These are phyloP conservation scores for Aspergillus versicolor DNA, from an alignment of 2,329 filamentous ascomycete genomes.

Conservation along the genomic window DNA sequence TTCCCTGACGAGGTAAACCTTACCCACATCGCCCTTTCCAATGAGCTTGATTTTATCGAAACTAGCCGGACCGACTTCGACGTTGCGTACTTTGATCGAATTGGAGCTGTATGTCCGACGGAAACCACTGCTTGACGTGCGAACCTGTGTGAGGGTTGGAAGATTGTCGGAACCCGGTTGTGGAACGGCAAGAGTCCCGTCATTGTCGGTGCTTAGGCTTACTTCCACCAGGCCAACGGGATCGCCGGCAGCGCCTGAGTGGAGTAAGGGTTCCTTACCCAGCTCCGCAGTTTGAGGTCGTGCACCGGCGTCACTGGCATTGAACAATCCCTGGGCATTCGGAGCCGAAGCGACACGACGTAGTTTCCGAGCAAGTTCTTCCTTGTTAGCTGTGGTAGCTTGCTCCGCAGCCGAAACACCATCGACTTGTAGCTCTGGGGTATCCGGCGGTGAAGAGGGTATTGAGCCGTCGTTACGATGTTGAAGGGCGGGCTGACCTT, in stretches of 20 bases:
- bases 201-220: slow-evolving; percentile 22
- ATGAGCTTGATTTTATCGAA: slow-evolving; percentile 99
- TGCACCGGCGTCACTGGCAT: slow-evolving; percentile 58
- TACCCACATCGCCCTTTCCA: slow-evolving; percentile 96
- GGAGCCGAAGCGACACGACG: slow-evolving; percentile 93
- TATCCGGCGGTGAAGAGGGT: slow-evolving; percentile 88
- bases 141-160: slow-evolving; percentile 64
- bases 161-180: slow-evolving; percentile 57
- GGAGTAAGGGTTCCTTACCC: slow-evolving; percentile 74
- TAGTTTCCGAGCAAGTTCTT: slow-evolving; percentile 89
- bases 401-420: slow-evolving; percentile 66
- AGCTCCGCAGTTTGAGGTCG: slow-evolving; percentile 83
- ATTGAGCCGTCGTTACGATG: slow-evolving; percentile 95
- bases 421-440: slow-evolving; percentile 73
- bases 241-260: slow-evolving; percentile 52
- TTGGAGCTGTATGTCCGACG: slow-evolving; percentile 97
- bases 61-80: slow-evolving; percentile 90
- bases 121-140: slow-evolving; percentile 67
- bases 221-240: slow-evolving; percentile 57
- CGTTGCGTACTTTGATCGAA: slow-evolving; percentile 96
- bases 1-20: slow-evolving; percentile 94
- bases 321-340: slow-evolving; percentile 92
- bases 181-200: slow-evolving; percentile 31
- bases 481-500: slow-evolving; percentile 86
- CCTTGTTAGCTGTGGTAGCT: slow-evolving; percentile 77